Base-by-base conservation (phyloP, 2,329 filamentous ascomycete genomes). In the Keithomyces neogunnii region DNA sequence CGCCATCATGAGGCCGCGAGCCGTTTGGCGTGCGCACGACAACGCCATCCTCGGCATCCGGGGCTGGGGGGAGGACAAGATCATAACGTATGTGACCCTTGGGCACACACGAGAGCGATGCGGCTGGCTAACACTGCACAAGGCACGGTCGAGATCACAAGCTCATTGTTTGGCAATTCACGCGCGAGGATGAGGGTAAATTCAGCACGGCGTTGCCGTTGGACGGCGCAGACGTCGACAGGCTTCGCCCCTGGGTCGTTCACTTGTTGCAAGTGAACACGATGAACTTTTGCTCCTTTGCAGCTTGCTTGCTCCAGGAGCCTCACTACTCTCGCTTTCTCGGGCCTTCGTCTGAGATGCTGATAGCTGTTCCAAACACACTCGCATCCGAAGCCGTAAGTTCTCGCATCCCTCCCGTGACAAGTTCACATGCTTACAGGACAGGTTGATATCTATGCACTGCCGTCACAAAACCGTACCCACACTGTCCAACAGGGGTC, bases 121-220 rank as follows among this genome's bases (percentile, higher is more conserved):
- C 3, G 5, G 29, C 47, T 29, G 26, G 19, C 30, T 33, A 13
- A n/a, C 30, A 33, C 32, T 39, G 13, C 3, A 13, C n/a, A 52
- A 96, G 91, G 36, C 91, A 97, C 70, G 92, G 92, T 11, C 81
- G 93, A 65, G 93, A 99, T 65, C 86, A 93, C 65, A 88, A 84
- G 62, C 76, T 97, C 46, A 77, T 87, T 28, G 85, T 95, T 19
- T 99, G 93, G 93, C 85, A 87, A 61, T 65, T 96, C 11, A 70
- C 74, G 10, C 61, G 65, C 35, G 66, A 73, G 7, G 81, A 86
- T 50, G 86, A 93, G 61, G 66, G 74, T 28, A 66, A 72, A 13
- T 73, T 96, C 56, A 87, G 84, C 60, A 84, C 76, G 35, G 72
- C 72, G 7, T 72, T 95, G 10, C 92, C 92, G 0, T 77, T 92